Evolutionary conservation across 1,284 basidiomycete genomes (phyloP).

Genomic region (Apiotrichum gamsii): DNA sequence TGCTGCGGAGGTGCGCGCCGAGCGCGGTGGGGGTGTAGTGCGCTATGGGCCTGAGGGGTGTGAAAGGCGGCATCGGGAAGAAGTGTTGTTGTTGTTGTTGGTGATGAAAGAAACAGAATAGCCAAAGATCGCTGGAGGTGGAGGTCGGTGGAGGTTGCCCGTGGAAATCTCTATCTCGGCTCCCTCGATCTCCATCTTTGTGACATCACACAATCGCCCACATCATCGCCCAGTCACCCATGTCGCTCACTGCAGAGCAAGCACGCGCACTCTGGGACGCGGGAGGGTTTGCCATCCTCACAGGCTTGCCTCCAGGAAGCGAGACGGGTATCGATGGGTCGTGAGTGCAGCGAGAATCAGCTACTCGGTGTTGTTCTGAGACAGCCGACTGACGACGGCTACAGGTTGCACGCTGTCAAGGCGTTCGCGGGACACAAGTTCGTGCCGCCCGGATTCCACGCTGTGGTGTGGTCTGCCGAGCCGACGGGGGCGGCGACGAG

Average conservation of each 20-base stretch:
- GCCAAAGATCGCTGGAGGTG: too few species aligned
- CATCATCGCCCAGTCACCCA: too few species aligned
- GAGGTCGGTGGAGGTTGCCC: too few species aligned
- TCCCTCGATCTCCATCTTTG: too few species aligned
- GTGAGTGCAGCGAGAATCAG: too few species aligned
- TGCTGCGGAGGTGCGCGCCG: constrained; percentile 19
- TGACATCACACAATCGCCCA: too few species aligned
- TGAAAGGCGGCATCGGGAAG: too few species aligned
- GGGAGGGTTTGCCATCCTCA: constrained; percentile 43
- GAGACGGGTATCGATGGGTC: constrained; percentile 45
- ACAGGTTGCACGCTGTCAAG: constrained; percentile 32
- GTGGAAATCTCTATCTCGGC: too few species aligned
- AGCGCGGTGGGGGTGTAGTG: constrained; percentile 17
- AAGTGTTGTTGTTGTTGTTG: too few species aligned
- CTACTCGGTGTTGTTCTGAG: neutral
- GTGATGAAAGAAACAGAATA: too few species aligned
- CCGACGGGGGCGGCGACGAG: neutral
- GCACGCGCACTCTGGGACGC: constrained; percentile 42
- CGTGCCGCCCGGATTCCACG: constrained; percentile 44
- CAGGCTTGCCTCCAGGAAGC: constrained; percentile 36
- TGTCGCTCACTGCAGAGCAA: constrained; percentile 33
- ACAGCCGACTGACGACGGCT: neutral
- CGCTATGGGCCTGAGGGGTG: too few species aligned
- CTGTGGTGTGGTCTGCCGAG: constrained; percentile 33
- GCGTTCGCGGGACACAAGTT: constrained; percentile 44